Base-by-base conservation (phyloP, 768 basidiomycete genomes). In the Cystofilobasidium bisporidii region DNA sequence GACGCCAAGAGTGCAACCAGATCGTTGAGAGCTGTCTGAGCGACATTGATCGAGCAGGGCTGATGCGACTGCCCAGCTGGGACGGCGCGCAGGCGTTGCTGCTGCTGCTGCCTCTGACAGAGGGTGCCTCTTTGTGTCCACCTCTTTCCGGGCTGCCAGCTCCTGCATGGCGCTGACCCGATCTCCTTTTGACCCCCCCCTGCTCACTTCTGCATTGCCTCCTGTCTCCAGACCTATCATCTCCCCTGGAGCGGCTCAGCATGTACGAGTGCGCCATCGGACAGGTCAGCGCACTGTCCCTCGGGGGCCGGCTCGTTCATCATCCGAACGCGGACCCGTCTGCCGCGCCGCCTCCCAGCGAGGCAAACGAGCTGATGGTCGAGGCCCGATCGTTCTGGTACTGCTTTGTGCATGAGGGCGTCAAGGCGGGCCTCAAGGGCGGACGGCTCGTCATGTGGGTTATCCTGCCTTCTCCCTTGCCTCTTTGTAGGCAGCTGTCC, bases 1-100 rank as follows among this genome's bases (percentile, higher is more conserved):
- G 47, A 58, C 73, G 55, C 24, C 73, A 47, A 69, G 73, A 73
- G 62, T 83, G 84, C 41, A 84, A 86, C 57, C 79, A 81, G 10
- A 91, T 90, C 83, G 78, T 89, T 24, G 81, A 82, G 47, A 86
- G 91, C 76, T 79, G 94, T 43, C 79, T 97, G 36, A 82, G 84
- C 65, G 83, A 91, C 61, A 83, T 96, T 57, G 92, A 97, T 75
- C 79, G 84, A n/a, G n/a, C 22, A 22, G 45, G 43, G 47, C 77
- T 96, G 36, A 80, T 93, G 74, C 81, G 92, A 36, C 84, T 84
- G 64, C 90, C 90, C 0, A 83, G 86, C 11, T 87, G 89, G 85
- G 92, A 96, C 69, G 90, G 91, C 5, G 86, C 91, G 26, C 82
- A 89, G 40, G 84, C 83, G 9, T 79, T 97, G 60, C 77, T 94